Evolutionary conservation across 129 eudicot genomes (phyloP).

Genomic region (Helichrysum umbraculigerum): DNA sequence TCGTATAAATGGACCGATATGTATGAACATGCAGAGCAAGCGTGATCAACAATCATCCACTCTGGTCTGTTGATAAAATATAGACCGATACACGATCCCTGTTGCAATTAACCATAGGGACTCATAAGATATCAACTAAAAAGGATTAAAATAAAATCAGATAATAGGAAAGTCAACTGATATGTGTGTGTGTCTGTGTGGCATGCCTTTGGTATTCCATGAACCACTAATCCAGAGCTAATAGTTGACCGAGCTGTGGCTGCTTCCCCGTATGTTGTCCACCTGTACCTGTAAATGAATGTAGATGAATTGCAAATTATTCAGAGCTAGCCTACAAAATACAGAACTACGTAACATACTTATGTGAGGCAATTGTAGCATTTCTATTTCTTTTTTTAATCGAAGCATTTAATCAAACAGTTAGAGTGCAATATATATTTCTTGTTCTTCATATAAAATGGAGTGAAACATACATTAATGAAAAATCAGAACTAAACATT

Average conservation of each 20-base stretch:
- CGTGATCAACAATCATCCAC: constrained; percentile 85
- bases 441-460: too few relatives aligned
- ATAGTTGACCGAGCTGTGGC: constrained; percentile 68
- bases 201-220: constrained; percentile 71
- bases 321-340: background rate
- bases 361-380: too few relatives aligned
- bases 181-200: background rate
- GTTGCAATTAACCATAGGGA: constrained; percentile 26
- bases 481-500: too few relatives aligned
- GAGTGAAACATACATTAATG: too few relatives aligned
- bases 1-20: constrained; percentile 78
- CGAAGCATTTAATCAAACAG: too few relatives aligned
- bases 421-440: too few relatives aligned
- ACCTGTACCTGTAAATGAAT: constrained; percentile 58
- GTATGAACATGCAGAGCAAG: constrained; percentile 81
- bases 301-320: background rate
- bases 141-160: background rate
- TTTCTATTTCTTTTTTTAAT: too few relatives aligned
- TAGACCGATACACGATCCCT: constrained; percentile 75
- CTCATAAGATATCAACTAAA: background rate
- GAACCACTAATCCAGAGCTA: constrained; percentile 74
- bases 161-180: constrained; percentile 10
- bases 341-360: constrained; percentile 48
- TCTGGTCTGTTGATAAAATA: constrained; percentile 85
- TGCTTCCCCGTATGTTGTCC: constrained; percentile 95